Evolutionary conservation across 2,329 filamentous ascomycete genomes (phyloP).

Genomic region (Tolypocladium endophyticum): DNA sequence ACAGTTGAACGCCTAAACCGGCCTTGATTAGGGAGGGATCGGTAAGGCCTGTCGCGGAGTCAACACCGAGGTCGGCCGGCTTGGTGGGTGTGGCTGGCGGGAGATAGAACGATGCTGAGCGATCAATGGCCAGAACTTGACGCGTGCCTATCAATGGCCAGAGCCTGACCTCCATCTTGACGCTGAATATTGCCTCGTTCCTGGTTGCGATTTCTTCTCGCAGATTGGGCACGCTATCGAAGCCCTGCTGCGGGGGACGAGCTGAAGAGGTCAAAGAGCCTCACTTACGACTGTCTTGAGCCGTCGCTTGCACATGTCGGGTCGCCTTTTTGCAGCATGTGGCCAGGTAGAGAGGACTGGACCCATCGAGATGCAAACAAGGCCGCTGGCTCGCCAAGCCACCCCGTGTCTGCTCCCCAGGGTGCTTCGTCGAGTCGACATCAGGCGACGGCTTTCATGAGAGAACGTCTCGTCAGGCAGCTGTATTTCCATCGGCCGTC

Average conservation of each 20-base stretch:
- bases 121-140: neutral
- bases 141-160: too few relatives aligned
- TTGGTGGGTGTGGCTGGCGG: neutral
- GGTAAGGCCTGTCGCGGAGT: neutral
- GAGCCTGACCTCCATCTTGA: neutral
- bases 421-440: neutral
- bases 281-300: neutral
- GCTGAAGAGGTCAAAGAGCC: neutral
- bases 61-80: neutral
- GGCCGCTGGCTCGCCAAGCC: neutral
- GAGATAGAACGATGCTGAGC: neutral
- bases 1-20: neutral
- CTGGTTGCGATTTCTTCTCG: neutral
- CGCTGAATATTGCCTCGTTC: neutral
- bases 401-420: neutral
- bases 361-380: neutral
- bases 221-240: neutral
- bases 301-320: neutral
- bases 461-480: neutral
- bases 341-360: neutral
- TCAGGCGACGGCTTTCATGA: neutral
- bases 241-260: neutral
- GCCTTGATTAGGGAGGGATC: neutral
- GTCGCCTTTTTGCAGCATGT: neutral
- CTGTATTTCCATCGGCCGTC: neutral